Conservation (phyloP, 768 basidiomycete genomes). For the Porpolomopsis calyptriformis region DNA sequence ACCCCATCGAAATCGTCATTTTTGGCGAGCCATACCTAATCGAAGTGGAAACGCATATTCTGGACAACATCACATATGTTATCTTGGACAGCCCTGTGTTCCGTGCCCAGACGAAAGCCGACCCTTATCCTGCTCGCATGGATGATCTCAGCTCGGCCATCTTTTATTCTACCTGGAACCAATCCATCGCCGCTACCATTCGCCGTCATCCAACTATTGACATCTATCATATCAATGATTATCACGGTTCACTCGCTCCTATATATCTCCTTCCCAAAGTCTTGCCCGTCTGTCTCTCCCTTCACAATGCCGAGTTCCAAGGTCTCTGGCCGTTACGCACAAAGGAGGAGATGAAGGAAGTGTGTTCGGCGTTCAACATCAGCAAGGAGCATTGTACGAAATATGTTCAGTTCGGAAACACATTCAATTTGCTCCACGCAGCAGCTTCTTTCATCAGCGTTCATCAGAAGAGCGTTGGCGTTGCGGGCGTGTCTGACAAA, state of each 20-base stretch:
- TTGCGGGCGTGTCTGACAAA: slow-evolving; percentile 96
- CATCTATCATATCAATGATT: slow-evolving; percentile 92
- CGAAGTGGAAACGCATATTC: slow-evolving; percentile 84
- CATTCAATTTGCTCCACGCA: slow-evolving; percentile 90
- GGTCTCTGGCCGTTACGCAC: slow-evolving; percentile 94
- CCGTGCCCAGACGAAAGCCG: slow-evolving; percentile 91
- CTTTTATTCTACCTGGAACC: slow-evolving; percentile 98
- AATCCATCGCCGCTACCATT: slow-evolving; percentile 88
- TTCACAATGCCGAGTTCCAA: slow-evolving; percentile 97
- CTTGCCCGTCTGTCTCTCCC: slow-evolving; percentile 78
- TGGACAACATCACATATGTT: slow-evolving; percentile 94
- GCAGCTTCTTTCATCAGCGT: slow-evolving; percentile 86
- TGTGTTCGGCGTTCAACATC: slow-evolving; percentile 95
- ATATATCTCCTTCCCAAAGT: slow-evolving; percentile 90
- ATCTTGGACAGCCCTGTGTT: slow-evolving; percentile 93
- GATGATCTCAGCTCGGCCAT: slow-evolving; percentile 93
- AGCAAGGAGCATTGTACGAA: slow-evolving; percentile 93
- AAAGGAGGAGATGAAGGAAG: slow-evolving; percentile 97
- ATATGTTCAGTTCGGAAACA: slow-evolving; percentile 97
- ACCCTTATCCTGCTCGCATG: slow-evolving; percentile 95
- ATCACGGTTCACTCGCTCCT: slow-evolving; percentile 85
- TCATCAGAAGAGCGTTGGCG: slow-evolving; percentile 89
- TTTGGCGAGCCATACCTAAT: slow-evolving; percentile 94
- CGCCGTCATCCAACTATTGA: slow-evolving; percentile 80
- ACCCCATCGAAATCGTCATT: slow-evolving; percentile 93